Conservation (phyloP, 257 asterid genomes). For the Mentha longifolia region DNA sequence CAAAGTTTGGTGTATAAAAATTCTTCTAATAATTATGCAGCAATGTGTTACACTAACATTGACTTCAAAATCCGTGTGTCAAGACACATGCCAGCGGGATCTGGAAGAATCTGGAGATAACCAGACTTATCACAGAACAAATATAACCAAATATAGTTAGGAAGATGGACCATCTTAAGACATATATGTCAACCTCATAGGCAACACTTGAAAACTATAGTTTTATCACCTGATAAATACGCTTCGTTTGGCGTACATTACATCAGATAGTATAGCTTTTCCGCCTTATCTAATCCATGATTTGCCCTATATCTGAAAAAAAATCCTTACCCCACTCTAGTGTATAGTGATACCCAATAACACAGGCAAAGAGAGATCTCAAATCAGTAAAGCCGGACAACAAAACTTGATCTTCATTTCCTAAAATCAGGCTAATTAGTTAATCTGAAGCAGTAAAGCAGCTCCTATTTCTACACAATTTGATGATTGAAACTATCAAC, state of each 20-base stretch:
- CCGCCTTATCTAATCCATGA: neutral
- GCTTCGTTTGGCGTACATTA: neutral
- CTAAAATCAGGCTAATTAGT: neutral
- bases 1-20: neutral
- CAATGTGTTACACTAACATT: conserved; percentile 10
- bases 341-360: neutral
- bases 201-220: conserved; percentile 17
- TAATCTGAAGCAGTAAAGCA: conserved; percentile 6
- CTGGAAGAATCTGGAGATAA: conserved; percentile 3
- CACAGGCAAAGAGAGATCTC: neutral
- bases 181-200: conserved; percentile 3
- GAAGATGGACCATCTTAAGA: neutral
- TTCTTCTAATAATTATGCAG: neutral
- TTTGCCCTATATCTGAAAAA: neutral
- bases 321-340: neutral
- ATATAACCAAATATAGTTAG: neutral
- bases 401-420: conserved; percentile 1
- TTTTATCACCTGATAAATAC: neutral
- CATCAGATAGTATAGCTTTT: neutral
- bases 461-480: neutral
- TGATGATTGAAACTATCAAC: conserved; percentile 6
- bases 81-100: neutral
- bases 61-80: neutral
- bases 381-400: neutral
- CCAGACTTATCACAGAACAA: conserved; percentile 6